phyloP scores from a whole-genome alignment of 345 rosid genomes.

The Ricinus communis region DNA sequence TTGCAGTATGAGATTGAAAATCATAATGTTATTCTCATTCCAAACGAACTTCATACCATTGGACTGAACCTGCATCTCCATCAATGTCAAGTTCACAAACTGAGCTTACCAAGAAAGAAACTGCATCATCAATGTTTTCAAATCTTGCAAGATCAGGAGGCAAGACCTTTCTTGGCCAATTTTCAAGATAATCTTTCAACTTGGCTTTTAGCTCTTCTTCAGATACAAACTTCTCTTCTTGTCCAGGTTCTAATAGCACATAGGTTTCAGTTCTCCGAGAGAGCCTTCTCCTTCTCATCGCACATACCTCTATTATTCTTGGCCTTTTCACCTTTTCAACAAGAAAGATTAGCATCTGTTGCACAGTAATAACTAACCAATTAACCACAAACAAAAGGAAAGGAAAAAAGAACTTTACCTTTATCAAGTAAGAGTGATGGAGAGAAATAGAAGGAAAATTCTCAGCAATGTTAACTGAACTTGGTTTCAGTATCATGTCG shows the following conservation, averaged over 20 bases:
- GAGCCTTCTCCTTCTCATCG: conserved; percentile 59
- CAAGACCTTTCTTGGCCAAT: conserved; percentile 62
- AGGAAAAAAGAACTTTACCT: conserved; percentile 25
- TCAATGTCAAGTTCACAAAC: conserved; percentile 82
- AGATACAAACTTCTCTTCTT: conserved; percentile 73
- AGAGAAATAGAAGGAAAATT: conserved; percentile 15
- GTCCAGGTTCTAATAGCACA: conserved; percentile 74
- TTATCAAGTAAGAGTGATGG: conserved; percentile 15
- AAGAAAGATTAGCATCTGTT: too few species aligned
- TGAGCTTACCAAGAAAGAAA: conserved; percentile 58
- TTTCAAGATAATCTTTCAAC: conserved; percentile 66
- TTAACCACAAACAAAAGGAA: too few species aligned
- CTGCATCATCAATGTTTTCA: conserved; percentile 61
- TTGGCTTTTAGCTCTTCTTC: conserved; percentile 70
- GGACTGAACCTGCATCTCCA: conserved; percentile 77
- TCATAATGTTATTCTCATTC: conserved; percentile 35
- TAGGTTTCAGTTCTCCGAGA: conserved; percentile 61
- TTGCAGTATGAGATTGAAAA: not conserved
- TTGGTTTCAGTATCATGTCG: conserved; percentile 13
- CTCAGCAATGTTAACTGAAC: conserved; percentile 9
- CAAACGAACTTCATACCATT: conserved; percentile 82
- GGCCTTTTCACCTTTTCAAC: not conserved
- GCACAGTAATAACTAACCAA: too few species aligned
- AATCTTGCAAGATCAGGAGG: conserved; percentile 84
- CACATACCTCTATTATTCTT: conserved; percentile 34